Percentiles rank a stretch among this genome's conserved stretches.
These are phyloP conservation scores for Fusarium sp. DNA, from an alignment of 2,329 filamentous ascomycete genomes.

Conservation along the genomic window DNA sequence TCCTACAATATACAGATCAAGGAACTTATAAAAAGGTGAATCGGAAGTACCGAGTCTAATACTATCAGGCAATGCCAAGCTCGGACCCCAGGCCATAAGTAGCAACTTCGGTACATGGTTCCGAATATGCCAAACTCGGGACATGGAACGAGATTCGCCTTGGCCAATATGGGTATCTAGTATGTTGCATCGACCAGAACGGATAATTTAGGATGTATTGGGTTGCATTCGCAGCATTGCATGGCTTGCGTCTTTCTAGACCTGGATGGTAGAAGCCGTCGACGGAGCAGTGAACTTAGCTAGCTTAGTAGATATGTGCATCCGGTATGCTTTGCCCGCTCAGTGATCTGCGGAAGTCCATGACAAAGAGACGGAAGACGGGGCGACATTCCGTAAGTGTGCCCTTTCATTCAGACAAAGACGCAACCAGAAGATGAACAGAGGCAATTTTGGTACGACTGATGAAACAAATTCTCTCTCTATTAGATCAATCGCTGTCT, in stretches of 20 bases:
- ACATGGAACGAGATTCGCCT: not conserved
- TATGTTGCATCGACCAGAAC: not conserved
- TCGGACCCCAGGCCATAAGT: constrained; percentile 5
- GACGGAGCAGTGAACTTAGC: not conserved
- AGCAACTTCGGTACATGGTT: constrained; percentile 9
- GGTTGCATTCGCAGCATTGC: not conserved
- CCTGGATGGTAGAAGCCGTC: not conserved
- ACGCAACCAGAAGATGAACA: not conserved
- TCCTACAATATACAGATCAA: rapidly evolving
- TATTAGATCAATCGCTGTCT: not conserved
- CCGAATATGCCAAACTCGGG: constrained; percentile 2
- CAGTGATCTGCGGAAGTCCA: not conserved
- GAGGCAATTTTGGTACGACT: not conserved
- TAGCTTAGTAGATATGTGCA: not conserved
- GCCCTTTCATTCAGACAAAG: not conserved
- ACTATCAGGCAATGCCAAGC: not conserved
- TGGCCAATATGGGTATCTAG: too few relatives aligned
- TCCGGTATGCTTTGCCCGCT: not conserved
- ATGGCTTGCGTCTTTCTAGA: not conserved
- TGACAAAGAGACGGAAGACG: not conserved
- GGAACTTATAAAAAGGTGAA: not conserved
- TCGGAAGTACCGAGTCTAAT: not conserved
- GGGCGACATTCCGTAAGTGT: not conserved
- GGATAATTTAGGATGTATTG: not conserved
- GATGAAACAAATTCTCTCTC: not conserved